Evolutionary conservation across 1,284 basidiomycete species (phyloP).

Genomic region (Dichomitus squalens): DNA sequence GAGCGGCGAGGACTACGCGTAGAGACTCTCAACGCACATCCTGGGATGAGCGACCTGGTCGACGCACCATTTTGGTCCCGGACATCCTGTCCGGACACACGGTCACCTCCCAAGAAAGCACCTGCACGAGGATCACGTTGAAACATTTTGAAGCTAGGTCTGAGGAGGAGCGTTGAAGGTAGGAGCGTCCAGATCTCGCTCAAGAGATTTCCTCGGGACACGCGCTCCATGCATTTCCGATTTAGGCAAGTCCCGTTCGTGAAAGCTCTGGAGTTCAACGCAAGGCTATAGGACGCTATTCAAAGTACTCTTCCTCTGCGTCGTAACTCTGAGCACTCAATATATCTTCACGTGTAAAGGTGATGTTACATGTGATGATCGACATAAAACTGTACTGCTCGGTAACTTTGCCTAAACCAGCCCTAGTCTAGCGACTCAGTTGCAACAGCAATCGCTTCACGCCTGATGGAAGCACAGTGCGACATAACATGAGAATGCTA

Average conservation of each 20-base stretch:
- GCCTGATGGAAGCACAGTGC: too few species aligned
- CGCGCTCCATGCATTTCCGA: slow-evolving; percentile 4
- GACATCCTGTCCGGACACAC: slow-evolving; percentile 94
- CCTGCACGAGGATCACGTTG: slow-evolving; percentile 87
- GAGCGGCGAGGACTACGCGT: slow-evolving; percentile 84
- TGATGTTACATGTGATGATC: too few species aligned
- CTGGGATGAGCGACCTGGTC: not conserved
- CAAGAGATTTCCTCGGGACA: slow-evolving; percentile 18
- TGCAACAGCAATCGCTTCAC: too few species aligned
- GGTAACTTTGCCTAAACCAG: too few species aligned
- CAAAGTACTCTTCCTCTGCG: too few species aligned
- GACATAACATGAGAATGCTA: too few species aligned
- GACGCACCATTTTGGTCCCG: slow-evolving; percentile 92
- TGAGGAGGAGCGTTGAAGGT: not conserved
- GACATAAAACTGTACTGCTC: too few species aligned
- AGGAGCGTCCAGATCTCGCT: not conserved
- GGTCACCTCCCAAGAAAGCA: slow-evolving; percentile 91
- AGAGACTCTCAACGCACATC: slow-evolving; percentile 2
- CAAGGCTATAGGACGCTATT: too few species aligned
- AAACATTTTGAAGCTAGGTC: slow-evolving; percentile 53
- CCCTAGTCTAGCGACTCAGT: too few species aligned
- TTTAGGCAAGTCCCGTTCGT: slow-evolving; percentile 4
- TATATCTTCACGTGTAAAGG: too few species aligned
- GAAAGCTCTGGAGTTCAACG: too few species aligned
- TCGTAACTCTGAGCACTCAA: too few species aligned